Base-by-base conservation (phyloP, 2,329 filamentous ascomycete genomes). In the Shiraia bambusicola region DNA sequence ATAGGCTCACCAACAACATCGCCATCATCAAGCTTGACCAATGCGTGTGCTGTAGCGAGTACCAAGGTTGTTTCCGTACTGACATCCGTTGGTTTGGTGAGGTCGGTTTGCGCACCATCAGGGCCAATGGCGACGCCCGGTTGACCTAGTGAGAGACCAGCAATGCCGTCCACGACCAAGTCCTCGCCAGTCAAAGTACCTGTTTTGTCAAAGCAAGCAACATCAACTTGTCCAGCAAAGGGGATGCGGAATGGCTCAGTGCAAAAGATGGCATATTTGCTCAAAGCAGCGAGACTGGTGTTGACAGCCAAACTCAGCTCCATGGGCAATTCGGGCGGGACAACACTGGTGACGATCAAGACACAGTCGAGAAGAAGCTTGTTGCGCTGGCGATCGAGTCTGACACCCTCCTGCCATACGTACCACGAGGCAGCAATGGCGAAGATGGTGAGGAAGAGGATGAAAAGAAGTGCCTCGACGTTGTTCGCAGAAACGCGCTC, bases 401-500 rank as follows among this genome's bases (percentile, higher is more conserved):
- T 80, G 40, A 98, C 92, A 74, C 93, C 94, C 71, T 98, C 92
- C 49, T 91, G 83, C 93, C 93, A 98, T 45, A 98, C 93, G 69
- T 98, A 98, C 91, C 93, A 96, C 10, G 93, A 95, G 37, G 93
- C 93, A 41, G 93, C 94, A 66, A 98, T 82, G 59, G 94, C 94
- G 72, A 98, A 98, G 59, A 97, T 81, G 40, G 95, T 81, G 19
- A 98, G 80, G 78, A 98, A 98, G 45, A 98, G 79, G 54, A 98
- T 98, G 75, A 98, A 98, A 47, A 95, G 79, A n/a, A 98, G 75
- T 2, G 93, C 93, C 72, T 98, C 93, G 31, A 85, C 84, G 63
- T 98, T 97, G 74, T 96, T 96, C 58, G 93, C 93, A n/a, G 92
- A 97, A 16, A 98, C 92, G 54, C 92, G 89, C 71, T 98, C 93